These are phyloP conservation scores for Alternaria panax DNA, from an alignment of 2,329 filamentous ascomycete genomes.

Conservation along the genomic window DNA sequence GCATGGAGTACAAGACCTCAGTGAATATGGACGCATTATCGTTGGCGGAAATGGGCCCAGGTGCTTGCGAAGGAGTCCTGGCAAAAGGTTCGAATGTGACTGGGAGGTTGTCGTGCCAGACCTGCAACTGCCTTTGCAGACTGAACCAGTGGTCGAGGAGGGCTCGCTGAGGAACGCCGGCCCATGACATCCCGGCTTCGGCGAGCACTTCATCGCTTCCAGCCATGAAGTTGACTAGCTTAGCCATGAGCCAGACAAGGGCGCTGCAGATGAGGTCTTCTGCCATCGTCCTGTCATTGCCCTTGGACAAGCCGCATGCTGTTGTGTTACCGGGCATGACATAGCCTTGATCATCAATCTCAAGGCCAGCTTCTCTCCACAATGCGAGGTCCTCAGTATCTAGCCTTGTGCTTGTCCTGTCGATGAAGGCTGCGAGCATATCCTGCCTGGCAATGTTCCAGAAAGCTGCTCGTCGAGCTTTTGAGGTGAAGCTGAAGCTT, in stretches of 20 bases:
- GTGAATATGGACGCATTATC: slow-evolving; percentile 54
- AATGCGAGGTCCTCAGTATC: slow-evolving; percentile 68
- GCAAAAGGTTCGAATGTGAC: slow-evolving; percentile 66
- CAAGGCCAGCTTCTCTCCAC: slow-evolving; percentile 70
- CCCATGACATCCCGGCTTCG: slow-evolving; percentile 49
- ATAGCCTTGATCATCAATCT: slow-evolving; percentile 62
- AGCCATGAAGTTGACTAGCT: slow-evolving; percentile 71
- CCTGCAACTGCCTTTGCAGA: slow-evolving; percentile 64
- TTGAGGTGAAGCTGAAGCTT: slow-evolving; percentile 53
- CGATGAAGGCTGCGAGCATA: slow-evolving; percentile 70
- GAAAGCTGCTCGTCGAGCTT: slow-evolving; percentile 66
- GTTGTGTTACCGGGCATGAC: slow-evolving; percentile 55
- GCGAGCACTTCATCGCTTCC: slow-evolving; percentile 60
- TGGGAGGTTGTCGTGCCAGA: slow-evolving; percentile 66
- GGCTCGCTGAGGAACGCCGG: slow-evolving; percentile 59
- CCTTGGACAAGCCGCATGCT: slow-evolving; percentile 51
- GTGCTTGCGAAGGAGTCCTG: slow-evolving; percentile 49
- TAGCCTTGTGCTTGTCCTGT: slow-evolving; percentile 66
- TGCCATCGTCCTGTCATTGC: slow-evolving; percentile 60
- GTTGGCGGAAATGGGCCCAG: slow-evolving; percentile 30
- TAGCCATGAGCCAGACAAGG: slow-evolving; percentile 70
- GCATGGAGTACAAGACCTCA: slow-evolving; percentile 69
- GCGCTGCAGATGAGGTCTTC: slow-evolving; percentile 71
- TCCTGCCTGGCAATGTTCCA: slow-evolving; percentile 74
- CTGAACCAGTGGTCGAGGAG: slow-evolving; percentile 62